Evolutionary conservation across 768 basidiomycete genomes (phyloP).

Genomic region (Xanthoconium stramineum): DNA sequence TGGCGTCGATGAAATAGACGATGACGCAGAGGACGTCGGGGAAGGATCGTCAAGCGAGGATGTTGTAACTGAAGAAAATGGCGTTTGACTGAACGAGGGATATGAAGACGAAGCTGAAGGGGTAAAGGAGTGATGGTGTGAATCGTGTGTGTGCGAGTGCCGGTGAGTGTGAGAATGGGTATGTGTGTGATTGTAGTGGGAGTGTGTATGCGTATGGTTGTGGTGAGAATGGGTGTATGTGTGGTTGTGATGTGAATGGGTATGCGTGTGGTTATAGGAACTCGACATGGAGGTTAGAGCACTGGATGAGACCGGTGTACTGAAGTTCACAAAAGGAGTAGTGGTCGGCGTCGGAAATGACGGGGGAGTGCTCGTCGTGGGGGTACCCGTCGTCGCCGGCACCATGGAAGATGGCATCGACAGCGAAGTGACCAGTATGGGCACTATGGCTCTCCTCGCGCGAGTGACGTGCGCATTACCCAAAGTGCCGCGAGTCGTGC

Average conservation of each 20-base stretch:
- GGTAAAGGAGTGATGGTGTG: background rate
- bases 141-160: background rate
- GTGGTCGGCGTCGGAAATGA: background rate
- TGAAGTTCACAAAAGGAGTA: background rate
- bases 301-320: background rate
- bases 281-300: background rate
- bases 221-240: background rate
- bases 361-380: conserved; percentile 10
- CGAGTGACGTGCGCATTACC: conserved; percentile 38
- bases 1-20: background rate
- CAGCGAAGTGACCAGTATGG: background rate
- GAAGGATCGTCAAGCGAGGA: background rate
- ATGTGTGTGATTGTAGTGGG: background rate
- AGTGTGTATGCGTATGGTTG: too few species aligned
- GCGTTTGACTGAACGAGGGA: background rate
- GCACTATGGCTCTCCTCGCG: conserved; percentile 27
- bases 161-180: background rate
- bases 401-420: background rate
- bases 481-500: conserved; percentile 51
- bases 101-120: background rate
- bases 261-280: conserved; percentile 1
- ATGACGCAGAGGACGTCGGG: background rate
- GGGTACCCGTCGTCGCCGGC: background rate
- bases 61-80: background rate
- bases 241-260: too few species aligned